phyloP scores from a whole-genome alignment of 441 rosid genomes.

The Dalechampia spathulata region DNA sequence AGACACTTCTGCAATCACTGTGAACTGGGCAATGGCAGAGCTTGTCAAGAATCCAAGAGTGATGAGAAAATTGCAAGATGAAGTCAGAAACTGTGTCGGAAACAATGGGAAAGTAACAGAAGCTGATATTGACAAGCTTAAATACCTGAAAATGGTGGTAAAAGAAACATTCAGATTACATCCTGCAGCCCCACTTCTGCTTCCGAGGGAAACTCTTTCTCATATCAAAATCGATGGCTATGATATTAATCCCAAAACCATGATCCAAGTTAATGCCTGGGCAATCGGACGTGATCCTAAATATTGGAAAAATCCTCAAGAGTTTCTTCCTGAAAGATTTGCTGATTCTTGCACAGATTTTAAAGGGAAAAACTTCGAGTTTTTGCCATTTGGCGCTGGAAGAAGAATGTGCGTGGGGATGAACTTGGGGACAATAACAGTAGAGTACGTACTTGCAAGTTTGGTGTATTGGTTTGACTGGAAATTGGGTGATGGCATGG shows the following conservation, averaged over 20 bases:
- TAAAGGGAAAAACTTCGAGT: constrained; percentile 48
- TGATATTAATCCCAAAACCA: constrained; percentile 26
- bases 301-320: constrained; percentile 39
- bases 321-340: constrained; percentile 49
- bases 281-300: constrained; percentile 51
- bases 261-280: constrained; percentile 46
- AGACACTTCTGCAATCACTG: constrained; percentile 30
- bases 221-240: constrained; percentile 31
- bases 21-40: constrained; percentile 54
- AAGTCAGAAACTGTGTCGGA: constrained; percentile 32
- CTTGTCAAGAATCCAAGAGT: constrained; percentile 31
- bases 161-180: constrained; percentile 54
- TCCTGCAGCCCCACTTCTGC: constrained; percentile 36
- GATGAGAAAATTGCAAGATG: constrained; percentile 46
- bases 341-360: constrained; percentile 27
- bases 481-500: constrained; percentile 37
- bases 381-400: constrained; percentile 49
- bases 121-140: constrained; percentile 22
- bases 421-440: constrained; percentile 24
- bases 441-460: constrained; percentile 43
- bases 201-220: constrained; percentile 40
- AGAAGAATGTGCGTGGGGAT: constrained; percentile 49
- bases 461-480: constrained; percentile 40
- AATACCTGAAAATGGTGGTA: constrained; percentile 34
- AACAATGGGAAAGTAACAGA: constrained; percentile 21